These are phyloP conservation scores for Cercospora zeina DNA, from an alignment of 2,329 filamentous ascomycete genomes.

Conservation along the genomic window DNA sequence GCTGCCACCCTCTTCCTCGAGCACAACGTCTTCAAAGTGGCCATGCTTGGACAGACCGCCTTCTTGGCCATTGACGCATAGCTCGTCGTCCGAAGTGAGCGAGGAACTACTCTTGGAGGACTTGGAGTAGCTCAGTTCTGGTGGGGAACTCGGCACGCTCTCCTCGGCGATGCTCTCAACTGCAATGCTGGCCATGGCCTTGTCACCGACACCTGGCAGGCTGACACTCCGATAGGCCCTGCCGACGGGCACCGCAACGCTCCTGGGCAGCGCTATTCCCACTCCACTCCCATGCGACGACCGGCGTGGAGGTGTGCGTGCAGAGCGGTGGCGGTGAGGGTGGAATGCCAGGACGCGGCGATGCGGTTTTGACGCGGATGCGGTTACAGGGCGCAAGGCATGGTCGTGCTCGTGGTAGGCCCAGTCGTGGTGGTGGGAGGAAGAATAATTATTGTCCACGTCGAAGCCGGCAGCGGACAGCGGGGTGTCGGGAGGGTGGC, in stretches of 20 bases:
- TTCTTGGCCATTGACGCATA: slow-evolving; percentile 31
- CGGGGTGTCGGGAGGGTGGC: slow-evolving; percentile 8
- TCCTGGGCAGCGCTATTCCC: slow-evolving; percentile 24
- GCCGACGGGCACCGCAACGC: slow-evolving; percentile 21
- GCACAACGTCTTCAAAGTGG: slow-evolving; percentile 90
- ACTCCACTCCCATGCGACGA: slow-evolving; percentile 16
- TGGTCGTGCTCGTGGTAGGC: slow-evolving; percentile 24
- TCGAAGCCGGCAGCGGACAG: slow-evolving; percentile 12
- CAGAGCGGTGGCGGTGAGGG: not conserved
- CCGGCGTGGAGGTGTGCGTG: slow-evolving; percentile 1
- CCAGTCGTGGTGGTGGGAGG: slow-evolving; percentile 11
- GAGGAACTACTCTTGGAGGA: slow-evolving; percentile 77
- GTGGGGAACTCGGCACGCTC: slow-evolving; percentile 31
- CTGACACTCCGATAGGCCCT: slow-evolving; percentile 24
- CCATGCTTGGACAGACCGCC: slow-evolving; percentile 64
- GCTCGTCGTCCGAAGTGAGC: slow-evolving; percentile 69
- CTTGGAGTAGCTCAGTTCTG: slow-evolving; percentile 66
- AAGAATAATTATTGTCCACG: slow-evolving; percentile 3
- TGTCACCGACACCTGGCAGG: slow-evolving; percentile 17
- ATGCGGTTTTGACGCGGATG: not conserved
- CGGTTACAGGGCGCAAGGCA: slow-evolving; percentile 29
- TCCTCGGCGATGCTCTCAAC: slow-evolving; percentile 28
- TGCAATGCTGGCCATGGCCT: slow-evolving; percentile 24
- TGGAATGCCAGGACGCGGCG: not conserved
- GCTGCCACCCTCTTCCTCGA: slow-evolving; percentile 58